Evolutionary conservation across 495 filamentous ascomycete species (phyloP), one percentile per base, ranked within the genome.

Genomic region (Thozetella sp.): DNA sequence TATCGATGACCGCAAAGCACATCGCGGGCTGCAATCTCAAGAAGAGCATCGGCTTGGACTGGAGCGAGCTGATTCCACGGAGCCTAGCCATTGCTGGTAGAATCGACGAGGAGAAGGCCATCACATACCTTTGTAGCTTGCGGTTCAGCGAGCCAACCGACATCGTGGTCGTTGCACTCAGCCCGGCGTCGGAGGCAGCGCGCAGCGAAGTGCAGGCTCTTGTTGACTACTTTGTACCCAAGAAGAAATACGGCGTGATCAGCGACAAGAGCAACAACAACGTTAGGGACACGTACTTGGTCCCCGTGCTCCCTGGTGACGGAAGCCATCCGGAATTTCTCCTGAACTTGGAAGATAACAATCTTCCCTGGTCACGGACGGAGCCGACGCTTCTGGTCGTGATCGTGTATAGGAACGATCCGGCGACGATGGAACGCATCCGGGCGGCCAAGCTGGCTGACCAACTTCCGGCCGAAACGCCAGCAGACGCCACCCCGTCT

Each of bases 121-220:
- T 91, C 60, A 89, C 92, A 43, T 99, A 99, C 70, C 86, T 99
- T 2, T 95, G 91, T 64, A 86, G 90, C 24, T 76, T 96, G 26
- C 81, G 89, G 24, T 92, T 87, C 64, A 92, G 86, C 68, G 74
- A 79, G 22, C 86, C 85, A 15, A 90, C 88, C 2, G 93, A 97
- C 67, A 78, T 94, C 2, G 77, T 87, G 0, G 86, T 93, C 22
- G 83, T 93, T 23, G 84, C 82, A 26, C 72, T 96, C 34, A 83
- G 79, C 48, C 83, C 86, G 10, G 71, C 77, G 22, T 77, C 77
- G 2, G 78, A 86, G 43, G 65, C 73, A 0, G 75, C 81, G 0
- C 74, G 71, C 34, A 75, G 85, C 43, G 82, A 83, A 6, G 93
- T 94, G 64, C 79, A 87, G 58, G 81, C 81, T 11, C 76, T 97